Evolutionary conservation across 179 eudicot genomes (phyloP), one percentile per base, ranked within the genome.

Genomic region (Silene coronaria): DNA sequence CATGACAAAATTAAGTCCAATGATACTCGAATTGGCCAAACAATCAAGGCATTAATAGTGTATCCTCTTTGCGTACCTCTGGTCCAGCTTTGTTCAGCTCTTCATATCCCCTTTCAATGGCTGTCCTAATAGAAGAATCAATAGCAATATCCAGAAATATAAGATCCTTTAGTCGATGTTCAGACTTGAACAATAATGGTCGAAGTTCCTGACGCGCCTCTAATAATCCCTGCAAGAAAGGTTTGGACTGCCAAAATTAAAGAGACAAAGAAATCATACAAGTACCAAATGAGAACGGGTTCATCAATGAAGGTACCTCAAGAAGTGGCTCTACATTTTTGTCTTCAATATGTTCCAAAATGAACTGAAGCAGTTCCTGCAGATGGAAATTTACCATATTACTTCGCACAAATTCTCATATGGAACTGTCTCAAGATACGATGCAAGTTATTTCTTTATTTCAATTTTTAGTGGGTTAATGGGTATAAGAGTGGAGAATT

Each of bases 21-120:
- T 28, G 23, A 16, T 64, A 30, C 36, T 21, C 24, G 26, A 61
- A 17, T 14, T 21, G 66, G 21, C 59, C 55, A 55, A 13, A 16
- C 16, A 53, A 22, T 23, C 19, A 38, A 21, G 11, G 11, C 16
- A 36, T 27, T 38, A 13, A 30, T 5, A 23, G 4, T 66, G 21
- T 57, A 6, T 28, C 36, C n/a, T 45, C 16, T 17, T 53, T 59
- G 24, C 69, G 76, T 87, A 96, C 99, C 91, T 96, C 96, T n/a
- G 97, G 98, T 75, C 85, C 82, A 75, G 98, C 98, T 72, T 77
- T 77, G 79, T 86, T 91, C 78, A 96, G 82, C 86, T 90, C 96
- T 85, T 96, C 97, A 51, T 96, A 91, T 58, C 98, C 97, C 85
- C 99, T 88, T 80, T 96, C 99, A 78, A 87, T 77, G 76, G 90